Conservation (phyloP, 2,329 filamentous ascomycete species). For the Botrytis tulipae region DNA sequence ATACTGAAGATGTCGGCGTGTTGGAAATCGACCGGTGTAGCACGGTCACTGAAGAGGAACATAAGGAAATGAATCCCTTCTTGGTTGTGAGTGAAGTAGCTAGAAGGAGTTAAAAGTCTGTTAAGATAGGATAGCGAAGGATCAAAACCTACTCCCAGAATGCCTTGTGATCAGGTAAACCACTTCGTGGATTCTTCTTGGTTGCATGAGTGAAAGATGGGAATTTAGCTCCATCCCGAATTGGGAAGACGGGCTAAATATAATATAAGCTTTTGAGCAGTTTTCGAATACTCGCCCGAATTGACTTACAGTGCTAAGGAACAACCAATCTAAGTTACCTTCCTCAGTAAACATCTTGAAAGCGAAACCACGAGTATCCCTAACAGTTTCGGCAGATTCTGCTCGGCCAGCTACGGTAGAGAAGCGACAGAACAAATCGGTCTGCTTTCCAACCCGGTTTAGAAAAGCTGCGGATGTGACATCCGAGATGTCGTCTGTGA, state of each 20-base stretch:
- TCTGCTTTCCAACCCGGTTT: background rate
- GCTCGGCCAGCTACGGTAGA: slow-evolving; percentile 47
- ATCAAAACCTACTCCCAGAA: background rate
- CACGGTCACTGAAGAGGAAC: slow-evolving; percentile 13
- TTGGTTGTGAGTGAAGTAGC: slow-evolving; percentile 8
- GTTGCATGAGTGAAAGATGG: slow-evolving; percentile 71
- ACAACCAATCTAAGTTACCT: slow-evolving; percentile 45
- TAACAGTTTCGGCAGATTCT: slow-evolving; percentile 44
- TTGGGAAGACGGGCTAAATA: background rate
- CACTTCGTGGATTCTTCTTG: slow-evolving; percentile 57
- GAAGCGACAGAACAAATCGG: slow-evolving; percentile 49
- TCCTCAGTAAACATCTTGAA: slow-evolving; percentile 52
- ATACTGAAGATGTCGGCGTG: slow-evolving; percentile 29
- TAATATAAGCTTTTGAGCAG: slow-evolving; percentile 34
- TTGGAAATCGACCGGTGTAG: background rate
- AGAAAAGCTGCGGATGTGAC: background rate
- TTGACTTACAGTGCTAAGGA: slow-evolving; percentile 50
- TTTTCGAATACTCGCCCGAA: slow-evolving; percentile 55
- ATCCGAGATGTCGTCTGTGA: background rate
- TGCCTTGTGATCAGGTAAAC: background rate
- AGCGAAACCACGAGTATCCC: slow-evolving; percentile 49
- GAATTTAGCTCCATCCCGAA: slow-evolving; percentile 61
- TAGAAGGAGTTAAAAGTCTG: background rate
- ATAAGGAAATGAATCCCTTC: slow-evolving; percentile 12
- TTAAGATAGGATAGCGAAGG: slow-evolving; percentile 28